Base-by-base conservation (phyloP, 1,284 basidiomycete species). In the Coniferiporia sulphurascens region DNA sequence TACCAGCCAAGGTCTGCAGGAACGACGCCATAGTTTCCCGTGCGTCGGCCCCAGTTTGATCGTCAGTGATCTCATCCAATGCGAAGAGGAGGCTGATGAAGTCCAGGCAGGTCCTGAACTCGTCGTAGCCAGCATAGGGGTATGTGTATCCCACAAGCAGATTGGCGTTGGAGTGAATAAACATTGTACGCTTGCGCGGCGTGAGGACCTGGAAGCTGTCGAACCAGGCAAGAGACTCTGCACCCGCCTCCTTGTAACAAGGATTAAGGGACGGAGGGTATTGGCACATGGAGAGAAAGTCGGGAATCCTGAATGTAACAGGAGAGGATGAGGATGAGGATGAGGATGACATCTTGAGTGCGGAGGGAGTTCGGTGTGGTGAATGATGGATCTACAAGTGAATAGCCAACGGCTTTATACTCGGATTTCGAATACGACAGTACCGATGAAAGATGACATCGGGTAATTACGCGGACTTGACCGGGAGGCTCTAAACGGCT, bases 21-120 rank as follows among this genome's bases (percentile, higher is more conserved):
- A 84, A 81, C 19, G 80, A 73, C 41, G 76, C 72, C 19, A 84
- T 81, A 43, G 82, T 85, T 43, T 72, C 69, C 43, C 76, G 73
- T 35, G 84, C 85, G 57, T 82, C 84, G 58, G 71, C 70, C 21
- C 79, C 80, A 62, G 73, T 78, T 71, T 86, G 85, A 55, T 86
- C 84, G 65, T 88, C 85, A 66, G 83, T 86, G 62, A 86, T 76
- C 69, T 87, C 86, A 67, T 89, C 86, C 56, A 86, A 75, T 48
- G 85, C 82, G 70, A 86, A 87, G 19, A 88, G 76, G 17, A 84
- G 72, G 64, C 86, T 85, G 64, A 87, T 77, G 64, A 85, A 84
- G 70, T 87, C 85, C 65, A 82, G 85, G 48, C 76, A 78, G 0
- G 79, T 83, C 55, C 85, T 76, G 60, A 87, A 81, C 65, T 80